Percentiles rank a stretch among this genome's conserved stretches.
These are phyloP conservation scores for Colletotrichum lentis DNA, from an alignment of 2,329 filamentous ascomycete species.

Conservation along the genomic window DNA sequence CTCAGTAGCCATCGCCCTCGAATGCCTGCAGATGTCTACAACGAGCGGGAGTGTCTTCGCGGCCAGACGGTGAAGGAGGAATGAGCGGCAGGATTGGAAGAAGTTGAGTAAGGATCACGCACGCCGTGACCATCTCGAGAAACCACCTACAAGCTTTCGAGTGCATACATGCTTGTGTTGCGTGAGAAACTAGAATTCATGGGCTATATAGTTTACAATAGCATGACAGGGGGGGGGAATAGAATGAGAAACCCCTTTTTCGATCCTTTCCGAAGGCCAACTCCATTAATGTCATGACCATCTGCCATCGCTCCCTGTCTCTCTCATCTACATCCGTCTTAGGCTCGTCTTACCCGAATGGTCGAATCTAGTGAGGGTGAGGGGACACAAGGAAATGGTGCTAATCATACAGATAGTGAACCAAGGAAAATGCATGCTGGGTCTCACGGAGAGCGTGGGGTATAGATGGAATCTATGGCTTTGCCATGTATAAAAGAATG, in stretches of 20 bases:
- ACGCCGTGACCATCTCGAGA: not conserved
- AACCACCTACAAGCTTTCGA: not conserved
- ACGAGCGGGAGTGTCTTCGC: conserved; percentile 49
- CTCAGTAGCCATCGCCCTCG: conserved; percentile 39
- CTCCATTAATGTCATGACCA: conserved; percentile 18
- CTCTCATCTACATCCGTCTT: not conserved
- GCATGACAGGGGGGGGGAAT: conserved; percentile 3
- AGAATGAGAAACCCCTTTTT: conserved; percentile 30
- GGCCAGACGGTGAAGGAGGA: conserved; percentile 51
- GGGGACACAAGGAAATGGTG: conserved; percentile 2
- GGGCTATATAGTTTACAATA: conserved; percentile 19
- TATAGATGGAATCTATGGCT: conserved; percentile 28
- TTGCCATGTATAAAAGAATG: conserved; percentile 3
- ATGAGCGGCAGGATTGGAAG: conserved; percentile 25
- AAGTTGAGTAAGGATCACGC: conserved; percentile 23
- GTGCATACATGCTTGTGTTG: not conserved
- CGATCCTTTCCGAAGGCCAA: conserved; percentile 13
- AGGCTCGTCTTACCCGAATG: conserved; percentile 17
- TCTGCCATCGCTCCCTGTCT: conserved; percentile 7
- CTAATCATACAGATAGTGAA: conserved; percentile 23
- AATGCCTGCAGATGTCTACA: conserved; percentile 40
- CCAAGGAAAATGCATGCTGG: not conserved
- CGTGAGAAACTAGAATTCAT: not conserved
- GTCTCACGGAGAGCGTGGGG: conserved; percentile 27
- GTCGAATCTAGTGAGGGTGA: conserved; percentile 22